Conservation (phyloP, 1,284 basidiomycete genomes). For the Leccinum subspadiceum region DNA sequence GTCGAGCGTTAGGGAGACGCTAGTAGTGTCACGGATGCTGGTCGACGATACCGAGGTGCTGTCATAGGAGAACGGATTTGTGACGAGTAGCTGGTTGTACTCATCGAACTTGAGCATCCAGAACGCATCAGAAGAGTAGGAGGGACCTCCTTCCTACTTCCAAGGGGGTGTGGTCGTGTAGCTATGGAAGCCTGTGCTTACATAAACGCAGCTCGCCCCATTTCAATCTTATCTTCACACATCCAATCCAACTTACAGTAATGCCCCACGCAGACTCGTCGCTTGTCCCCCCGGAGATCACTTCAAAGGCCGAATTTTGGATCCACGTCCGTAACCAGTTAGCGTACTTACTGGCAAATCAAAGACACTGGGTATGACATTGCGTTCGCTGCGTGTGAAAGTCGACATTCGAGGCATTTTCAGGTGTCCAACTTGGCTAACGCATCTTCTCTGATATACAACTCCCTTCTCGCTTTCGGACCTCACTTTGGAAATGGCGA, state of each 20-base stretch:
- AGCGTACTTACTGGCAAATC: slow-evolving; percentile 57
- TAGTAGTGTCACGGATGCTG: background rate
- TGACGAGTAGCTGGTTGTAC: slow-evolving; percentile 21
- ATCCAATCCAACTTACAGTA: background rate
- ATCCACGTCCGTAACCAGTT: slow-evolving; percentile 67
- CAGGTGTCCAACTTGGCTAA: slow-evolving; percentile 88
- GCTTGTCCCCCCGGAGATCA: slow-evolving; percentile 64
- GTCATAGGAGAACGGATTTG: slow-evolving; percentile 16
- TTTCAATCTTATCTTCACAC: background rate
- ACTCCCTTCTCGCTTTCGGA: slow-evolving; percentile 66
- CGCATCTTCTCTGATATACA: slow-evolving; percentile 76
- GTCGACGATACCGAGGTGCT: background rate
- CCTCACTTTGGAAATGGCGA: slow-evolving; percentile 62
- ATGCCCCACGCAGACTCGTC: slow-evolving; percentile 89
- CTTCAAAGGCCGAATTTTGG: slow-evolving; percentile 76
- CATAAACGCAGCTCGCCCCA: slow-evolving; percentile 11
- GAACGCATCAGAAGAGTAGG: slow-evolving; percentile 14
- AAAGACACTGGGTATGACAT: slow-evolving; percentile 71
- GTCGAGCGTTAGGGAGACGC: background rate
- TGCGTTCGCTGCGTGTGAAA: background rate
- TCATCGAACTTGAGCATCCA: slow-evolving; percentile 28
- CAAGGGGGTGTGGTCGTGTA: background rate
- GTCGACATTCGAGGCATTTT: background rate
- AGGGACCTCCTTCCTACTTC: background rate
- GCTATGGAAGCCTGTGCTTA: slow-evolving; percentile 11